Evolutionary conservation across 768 basidiomycete genomes (phyloP).

Genomic region (Pulveroboletus sp.): DNA sequence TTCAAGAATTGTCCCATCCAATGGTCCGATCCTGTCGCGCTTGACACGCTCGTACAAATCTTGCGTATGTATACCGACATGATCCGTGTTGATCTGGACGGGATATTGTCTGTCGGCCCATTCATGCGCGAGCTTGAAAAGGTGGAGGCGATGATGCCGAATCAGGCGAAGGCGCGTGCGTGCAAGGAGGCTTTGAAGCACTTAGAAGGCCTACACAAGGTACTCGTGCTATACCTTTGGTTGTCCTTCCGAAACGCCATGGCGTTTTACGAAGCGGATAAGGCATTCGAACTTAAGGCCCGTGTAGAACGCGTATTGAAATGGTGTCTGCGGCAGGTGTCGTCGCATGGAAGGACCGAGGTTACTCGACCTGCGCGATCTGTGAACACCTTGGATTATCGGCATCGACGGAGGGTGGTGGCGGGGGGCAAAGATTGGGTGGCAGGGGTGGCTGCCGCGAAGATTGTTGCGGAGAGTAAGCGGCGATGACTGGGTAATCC

Average conservation of each 20-base stretch:
- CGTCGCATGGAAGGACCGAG: constrained; percentile 14
- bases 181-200: constrained; percentile 19
- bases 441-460: constrained; percentile 21
- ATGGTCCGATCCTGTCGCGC: constrained; percentile 22
- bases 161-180: background rate
- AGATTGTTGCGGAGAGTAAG: constrained; percentile 12
- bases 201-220: constrained; percentile 80
- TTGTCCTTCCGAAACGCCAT: constrained; percentile 67
- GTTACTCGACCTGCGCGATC: background rate
- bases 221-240: constrained; percentile 83
- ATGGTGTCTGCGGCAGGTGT: constrained; percentile 50
- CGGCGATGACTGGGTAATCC: constrained; percentile 1
- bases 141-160: constrained; percentile 26
- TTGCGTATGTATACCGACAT: constrained; percentile 34
- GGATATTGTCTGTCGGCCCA: constrained; percentile 19
- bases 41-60: constrained; percentile 18
- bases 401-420: constrained; percentile 12
- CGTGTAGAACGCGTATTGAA: constrained; percentile 69
- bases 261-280: constrained; percentile 56
- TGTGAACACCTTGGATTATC: constrained; percentile 19
- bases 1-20: constrained; percentile 48
- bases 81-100: constrained; percentile 22
- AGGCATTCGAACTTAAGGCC: constrained; percentile 52
- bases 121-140: constrained; percentile 18
- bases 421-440: constrained; percentile 13